Evolutionary conservation across 495 filamentous ascomycete genomes (phyloP), one percentile per base, ranked within the genome.

Genomic region (Saxispiralis lemnorum): DNA sequence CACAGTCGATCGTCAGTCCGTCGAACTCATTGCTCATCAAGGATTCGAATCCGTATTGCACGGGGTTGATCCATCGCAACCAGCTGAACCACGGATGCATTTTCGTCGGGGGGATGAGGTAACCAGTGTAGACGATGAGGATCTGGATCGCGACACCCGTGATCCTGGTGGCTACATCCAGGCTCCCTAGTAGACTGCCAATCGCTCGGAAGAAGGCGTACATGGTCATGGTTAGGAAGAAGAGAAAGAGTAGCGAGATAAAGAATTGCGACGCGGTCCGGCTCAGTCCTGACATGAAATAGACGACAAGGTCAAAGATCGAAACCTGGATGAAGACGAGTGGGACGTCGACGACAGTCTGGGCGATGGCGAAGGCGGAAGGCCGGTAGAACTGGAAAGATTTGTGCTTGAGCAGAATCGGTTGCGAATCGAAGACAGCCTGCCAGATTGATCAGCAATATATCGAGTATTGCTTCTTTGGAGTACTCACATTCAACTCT

Each of bases 51-150:
- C 71, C 70, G 51, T 87, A 93, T 31, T 74, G 66, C 5, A 89
- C 62, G 0, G 83, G 84, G 44, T 88, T 81, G 43, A 89, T 68
- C 63, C 72, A 79, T 13, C 69, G 70, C 1, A 88, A 61, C 84
- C 84, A 93, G 39, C 71, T 69, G 39, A 87, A 76, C 81, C 81
- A 92, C 0, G 79, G 74, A 42, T 75, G 73, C 83, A 89, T 87
- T 43, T 77, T 69, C 34, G 60, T 65, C 0, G 71, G 73, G 2
- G 81, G 79, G 32, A 92, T 80, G 7, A 83, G 60, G 56, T 79
- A 94, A 20, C 83, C 83, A 11, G 80, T 86, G 55, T 88, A 94
- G 4, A 92, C 77, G 39, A 89, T 59, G 10, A 86, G 57, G 1
- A 69, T 70, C 44, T 72, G 64, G 10, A 83, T 73, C 1, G 70